A percentile compares a stretch with the other conserved stretches of the same genome.
These are phyloP conservation scores for Cercospora sojina DNA, from an alignment of 2,329 filamentous ascomycete species.

Conservation along the genomic window DNA sequence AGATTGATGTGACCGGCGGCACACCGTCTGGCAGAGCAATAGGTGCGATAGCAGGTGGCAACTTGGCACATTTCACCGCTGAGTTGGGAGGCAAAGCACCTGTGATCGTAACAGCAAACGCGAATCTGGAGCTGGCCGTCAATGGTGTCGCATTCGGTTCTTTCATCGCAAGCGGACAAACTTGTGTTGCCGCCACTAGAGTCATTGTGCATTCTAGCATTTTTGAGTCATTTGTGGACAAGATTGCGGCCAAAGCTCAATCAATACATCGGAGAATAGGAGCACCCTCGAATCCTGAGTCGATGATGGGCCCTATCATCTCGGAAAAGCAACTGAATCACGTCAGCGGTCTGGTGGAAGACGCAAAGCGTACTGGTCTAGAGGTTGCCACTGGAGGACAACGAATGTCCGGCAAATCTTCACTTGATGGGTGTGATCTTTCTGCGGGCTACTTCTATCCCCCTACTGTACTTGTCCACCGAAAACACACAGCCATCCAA, in stretches of 20 bases:
- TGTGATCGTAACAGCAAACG: constrained; percentile 56
- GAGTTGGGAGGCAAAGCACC: constrained; percentile 60
- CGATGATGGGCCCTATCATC: constrained; percentile 65
- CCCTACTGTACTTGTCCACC: constrained; percentile 42
- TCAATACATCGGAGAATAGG: constrained; percentile 63
- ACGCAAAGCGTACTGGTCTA: constrained; percentile 60
- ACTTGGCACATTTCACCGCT: constrained; percentile 58
- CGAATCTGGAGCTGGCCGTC: constrained; percentile 43
- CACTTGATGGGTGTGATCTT: constrained; percentile 54
- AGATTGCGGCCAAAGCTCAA: constrained; percentile 61
- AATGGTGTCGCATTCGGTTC: constrained; percentile 60
- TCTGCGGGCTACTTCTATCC: constrained; percentile 52
- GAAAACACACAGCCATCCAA: constrained; percentile 27
- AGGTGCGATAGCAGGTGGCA: constrained; percentile 64
- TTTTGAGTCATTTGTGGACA: constrained; percentile 59
- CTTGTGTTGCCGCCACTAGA: constrained; percentile 56
- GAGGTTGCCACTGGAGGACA: constrained; percentile 45
- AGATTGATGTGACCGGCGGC: constrained; percentile 75
- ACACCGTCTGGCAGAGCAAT: constrained; percentile 70
- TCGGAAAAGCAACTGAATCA: constrained; percentile 61
- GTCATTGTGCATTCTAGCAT: constrained; percentile 53
- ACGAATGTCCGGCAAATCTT: constrained; percentile 50
- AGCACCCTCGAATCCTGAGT: constrained; percentile 68
- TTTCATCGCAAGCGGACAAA: constrained; percentile 60
- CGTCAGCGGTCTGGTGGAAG: constrained; percentile 65